phyloP scores from a whole-genome alignment of 2,329 filamentous ascomycete species.

The Sporothrix pseudoabietina region DNA sequence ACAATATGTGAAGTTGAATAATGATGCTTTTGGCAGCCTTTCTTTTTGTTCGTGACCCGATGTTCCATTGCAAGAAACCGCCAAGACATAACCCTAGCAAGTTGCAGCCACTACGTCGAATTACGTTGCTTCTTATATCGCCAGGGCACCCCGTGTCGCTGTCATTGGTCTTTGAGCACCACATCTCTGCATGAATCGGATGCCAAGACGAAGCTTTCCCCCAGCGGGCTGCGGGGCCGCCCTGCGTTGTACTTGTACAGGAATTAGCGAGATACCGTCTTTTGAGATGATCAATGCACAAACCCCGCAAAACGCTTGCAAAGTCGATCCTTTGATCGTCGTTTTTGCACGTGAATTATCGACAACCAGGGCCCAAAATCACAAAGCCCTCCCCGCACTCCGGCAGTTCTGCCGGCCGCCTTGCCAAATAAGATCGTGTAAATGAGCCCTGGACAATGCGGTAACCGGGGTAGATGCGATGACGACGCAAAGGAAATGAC shows the following conservation, averaged over 20 bases:
- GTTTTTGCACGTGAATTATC: neutral
- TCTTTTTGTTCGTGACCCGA: neutral
- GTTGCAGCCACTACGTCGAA: neutral
- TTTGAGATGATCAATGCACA: conserved; percentile 9
- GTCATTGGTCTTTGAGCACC: neutral
- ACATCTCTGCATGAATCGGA: neutral
- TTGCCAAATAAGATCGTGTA: neutral
- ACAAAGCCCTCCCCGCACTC: neutral
- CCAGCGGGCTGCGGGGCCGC: neutral
- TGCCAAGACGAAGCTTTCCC: conserved; percentile 11
- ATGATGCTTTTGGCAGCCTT: too few species aligned
- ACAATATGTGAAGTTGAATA: too few species aligned
- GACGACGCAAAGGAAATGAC: neutral
- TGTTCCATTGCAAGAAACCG: neutral
- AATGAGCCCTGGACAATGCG: neutral
- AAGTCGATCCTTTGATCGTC: neutral
- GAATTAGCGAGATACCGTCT: conserved; percentile 2
- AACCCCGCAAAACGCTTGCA: too few species aligned
- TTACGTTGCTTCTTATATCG: neutral
- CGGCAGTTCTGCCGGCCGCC: neutral
- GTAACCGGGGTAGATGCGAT: neutral
- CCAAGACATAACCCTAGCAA: neutral
- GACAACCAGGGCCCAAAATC: neutral
- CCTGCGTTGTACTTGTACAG: conserved; percentile 8
- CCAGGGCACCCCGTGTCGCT: conserved; percentile 2